Base-by-base conservation (phyloP, 1,284 basidiomycete species). In the Ceratobasidium sp. region DNA sequence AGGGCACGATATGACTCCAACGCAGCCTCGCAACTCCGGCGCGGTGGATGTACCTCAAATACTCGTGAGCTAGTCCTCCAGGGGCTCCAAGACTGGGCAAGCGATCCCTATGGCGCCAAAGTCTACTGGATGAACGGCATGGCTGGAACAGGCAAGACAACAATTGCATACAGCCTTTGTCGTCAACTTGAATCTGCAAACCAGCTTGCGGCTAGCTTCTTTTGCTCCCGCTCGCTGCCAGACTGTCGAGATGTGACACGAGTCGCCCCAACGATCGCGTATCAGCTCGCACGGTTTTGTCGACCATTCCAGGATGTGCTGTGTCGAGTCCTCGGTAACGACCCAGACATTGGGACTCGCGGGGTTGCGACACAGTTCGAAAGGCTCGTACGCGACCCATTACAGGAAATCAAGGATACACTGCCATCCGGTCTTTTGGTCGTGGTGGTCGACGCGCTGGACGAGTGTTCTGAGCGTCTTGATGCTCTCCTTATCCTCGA, bases 121-220 rank as follows among this genome's bases (percentile, higher is more conserved):
- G 64, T 79, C n/a, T 79, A 74, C 65, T 79, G 78, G 78, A 71
- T 79, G 22, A 68, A 78, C 74, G 79, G 78, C 22, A 72, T 77
- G 51, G n/a, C n/a, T n/a, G n/a, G n/a, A n/a, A n/a, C n/a, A n/a
- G n/a, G n/a, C n/a, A n/a, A n/a, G n/a, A n/a, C 79, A 7, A 77
- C 78, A 8, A 78, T 79, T 39, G 77, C 79, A 27, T 53, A 75
- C 54, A 79, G 79, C 0, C 59, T 80, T 8, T 77, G 78, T n/a
- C 51, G 74, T 6, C 29, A 71, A 1, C 74, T 65, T 29, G 41
- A 61, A 19, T 37, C 19, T 7, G 22, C 56, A 14, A 51, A 73
- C 6, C 39, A 29, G 7, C 80, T 81, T 2, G 81, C 79, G 3
- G 81, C 81, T 1, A 80, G 77, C 2, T 58, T 53, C n/a, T 83